phyloP scores from a whole-genome alignment of 2,329 filamentous ascomycete genomes.

The Keithomyces neogunnii region DNA sequence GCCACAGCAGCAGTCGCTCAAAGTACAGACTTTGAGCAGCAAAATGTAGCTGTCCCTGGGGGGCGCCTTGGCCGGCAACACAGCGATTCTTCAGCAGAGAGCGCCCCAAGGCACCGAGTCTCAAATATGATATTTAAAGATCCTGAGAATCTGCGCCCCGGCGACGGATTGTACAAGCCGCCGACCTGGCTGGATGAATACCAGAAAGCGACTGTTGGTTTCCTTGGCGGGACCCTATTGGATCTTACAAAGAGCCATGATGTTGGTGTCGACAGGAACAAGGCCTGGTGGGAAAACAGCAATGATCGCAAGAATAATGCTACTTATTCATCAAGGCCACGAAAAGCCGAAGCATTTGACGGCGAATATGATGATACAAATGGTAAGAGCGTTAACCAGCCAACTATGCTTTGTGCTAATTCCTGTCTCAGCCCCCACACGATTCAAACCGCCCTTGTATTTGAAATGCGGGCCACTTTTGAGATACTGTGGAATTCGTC shows the following conservation, averaged over 20 bases:
- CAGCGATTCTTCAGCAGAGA: constrained; percentile 20
- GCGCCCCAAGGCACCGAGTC: constrained; percentile 27
- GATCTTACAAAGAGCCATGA: constrained; percentile 42
- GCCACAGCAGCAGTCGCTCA: not conserved
- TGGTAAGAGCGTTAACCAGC: constrained; percentile 27
- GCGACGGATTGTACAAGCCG: constrained; percentile 49
- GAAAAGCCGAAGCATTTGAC: constrained; percentile 55
- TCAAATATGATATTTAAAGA: constrained; percentile 34
- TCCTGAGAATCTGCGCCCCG: constrained; percentile 33
- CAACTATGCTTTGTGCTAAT: constrained; percentile 12
- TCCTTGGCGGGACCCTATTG: constrained; percentile 48
- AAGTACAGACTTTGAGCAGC: not conserved
- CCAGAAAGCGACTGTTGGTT: constrained; percentile 58
- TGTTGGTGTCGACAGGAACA: constrained; percentile 36
- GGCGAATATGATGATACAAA: constrained; percentile 58
- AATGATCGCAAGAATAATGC: constrained; percentile 38
- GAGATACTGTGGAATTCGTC: constrained; percentile 77
- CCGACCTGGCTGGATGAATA: constrained; percentile 62
- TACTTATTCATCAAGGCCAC: constrained; percentile 32
- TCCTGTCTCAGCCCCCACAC: constrained; percentile 43
- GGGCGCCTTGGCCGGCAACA: constrained; percentile 20
- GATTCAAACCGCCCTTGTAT: constrained; percentile 76
- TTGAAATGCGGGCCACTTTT: constrained; percentile 86
- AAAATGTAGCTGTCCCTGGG: constrained; percentile 11
- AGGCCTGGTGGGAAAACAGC: constrained; percentile 70